These are phyloP conservation scores for Pseudocercospora fuligena DNA, from an alignment of 2,329 filamentous ascomycete genomes.

Conservation along the genomic window DNA sequence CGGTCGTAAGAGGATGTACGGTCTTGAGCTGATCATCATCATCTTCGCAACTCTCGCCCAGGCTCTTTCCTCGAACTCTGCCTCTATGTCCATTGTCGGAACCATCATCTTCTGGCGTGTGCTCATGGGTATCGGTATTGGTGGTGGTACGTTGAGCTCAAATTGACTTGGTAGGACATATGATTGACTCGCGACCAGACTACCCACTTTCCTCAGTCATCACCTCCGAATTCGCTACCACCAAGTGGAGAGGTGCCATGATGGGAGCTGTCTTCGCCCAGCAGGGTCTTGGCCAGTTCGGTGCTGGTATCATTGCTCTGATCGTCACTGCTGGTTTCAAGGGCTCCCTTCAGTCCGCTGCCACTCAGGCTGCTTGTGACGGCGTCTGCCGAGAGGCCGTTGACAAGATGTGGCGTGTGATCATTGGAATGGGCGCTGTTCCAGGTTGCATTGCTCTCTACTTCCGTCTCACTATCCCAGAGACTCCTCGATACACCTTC, in stretches of 20 bases:
- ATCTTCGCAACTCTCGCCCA: conserved; percentile 79
- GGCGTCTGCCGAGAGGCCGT: conserved; percentile 70
- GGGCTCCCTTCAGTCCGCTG: conserved; percentile 39
- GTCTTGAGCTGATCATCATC: conserved; percentile 78
- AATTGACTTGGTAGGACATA: not conserved
- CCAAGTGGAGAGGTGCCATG: conserved; percentile 84
- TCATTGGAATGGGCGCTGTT: conserved; percentile 81
- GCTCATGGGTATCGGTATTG: conserved; percentile 78
- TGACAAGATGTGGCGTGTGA: conserved; percentile 84
- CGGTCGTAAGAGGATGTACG: conserved; percentile 84
- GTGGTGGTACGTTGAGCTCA: conserved; percentile 55
- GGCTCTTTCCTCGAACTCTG: conserved; percentile 67
- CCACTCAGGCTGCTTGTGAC: conserved; percentile 61
- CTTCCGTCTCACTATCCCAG: conserved; percentile 84
- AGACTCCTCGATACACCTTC: conserved; percentile 87
- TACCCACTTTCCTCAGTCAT: conserved; percentile 84
- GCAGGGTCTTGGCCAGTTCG: conserved; percentile 82
- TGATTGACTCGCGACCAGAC: conserved; percentile 50
- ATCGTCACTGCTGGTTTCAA: conserved; percentile 57
- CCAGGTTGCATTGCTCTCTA: conserved; percentile 82
- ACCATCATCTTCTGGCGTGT: conserved; percentile 81
- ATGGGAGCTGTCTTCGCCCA: conserved; percentile 86
- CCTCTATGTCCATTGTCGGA: conserved; percentile 65
- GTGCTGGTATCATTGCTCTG: conserved; percentile 74
- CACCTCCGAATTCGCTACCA: conserved; percentile 85